phyloP scores from a whole-genome alignment of 1,139 yeast genomes.

The Yamadazyma siamensis region DNA sequence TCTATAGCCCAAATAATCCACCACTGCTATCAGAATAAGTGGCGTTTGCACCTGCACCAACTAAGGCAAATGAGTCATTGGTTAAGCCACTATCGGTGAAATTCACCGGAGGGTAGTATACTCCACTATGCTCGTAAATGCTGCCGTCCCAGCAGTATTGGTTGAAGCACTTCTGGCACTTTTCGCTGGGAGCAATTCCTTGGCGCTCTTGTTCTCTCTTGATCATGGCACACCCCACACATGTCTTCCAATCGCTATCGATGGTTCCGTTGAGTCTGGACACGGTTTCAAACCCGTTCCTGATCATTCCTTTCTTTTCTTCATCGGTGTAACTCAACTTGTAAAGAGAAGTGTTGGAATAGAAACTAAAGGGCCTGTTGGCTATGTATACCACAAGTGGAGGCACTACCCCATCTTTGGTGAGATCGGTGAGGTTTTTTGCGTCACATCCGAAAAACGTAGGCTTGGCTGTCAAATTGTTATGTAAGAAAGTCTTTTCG shows the following conservation, averaged over 20 bases:
- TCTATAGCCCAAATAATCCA: too few relatives aligned
- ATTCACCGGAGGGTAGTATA: conserved; percentile 21
- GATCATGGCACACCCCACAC: conserved; percentile 44
- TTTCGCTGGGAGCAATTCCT: conserved; percentile 34
- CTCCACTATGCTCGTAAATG: conserved; percentile 10
- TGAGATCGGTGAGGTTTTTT: conserved; percentile 31
- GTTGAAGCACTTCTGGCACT: conserved; percentile 36
- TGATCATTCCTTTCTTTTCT: conserved; percentile 36
- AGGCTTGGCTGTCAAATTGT: conserved; percentile 40
- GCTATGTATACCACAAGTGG: conserved; percentile 40
- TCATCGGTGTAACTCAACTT: conserved; percentile 30
- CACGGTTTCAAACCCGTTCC: conserved; percentile 36
- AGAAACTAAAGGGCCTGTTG: conserved; percentile 37
- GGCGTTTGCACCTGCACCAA: conserved; percentile 8
- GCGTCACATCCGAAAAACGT: conserved; percentile 47
- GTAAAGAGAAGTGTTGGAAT: conserved; percentile 36
- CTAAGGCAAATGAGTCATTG: conserved; percentile 17
- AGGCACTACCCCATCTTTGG: conserved; percentile 31
- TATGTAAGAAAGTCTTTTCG: conserved; percentile 25
- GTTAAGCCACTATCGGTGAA: conserved; percentile 29
- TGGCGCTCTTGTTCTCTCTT: conserved; percentile 42
- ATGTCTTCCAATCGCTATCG: conserved; percentile 36
- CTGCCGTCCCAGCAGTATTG: conserved; percentile 44
- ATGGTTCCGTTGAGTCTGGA: conserved; percentile 30
- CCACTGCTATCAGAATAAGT: conserved; percentile 1